phyloP scores from a whole-genome alignment of 768 basidiomycete species.

The Solioccasus polychromus region DNA sequence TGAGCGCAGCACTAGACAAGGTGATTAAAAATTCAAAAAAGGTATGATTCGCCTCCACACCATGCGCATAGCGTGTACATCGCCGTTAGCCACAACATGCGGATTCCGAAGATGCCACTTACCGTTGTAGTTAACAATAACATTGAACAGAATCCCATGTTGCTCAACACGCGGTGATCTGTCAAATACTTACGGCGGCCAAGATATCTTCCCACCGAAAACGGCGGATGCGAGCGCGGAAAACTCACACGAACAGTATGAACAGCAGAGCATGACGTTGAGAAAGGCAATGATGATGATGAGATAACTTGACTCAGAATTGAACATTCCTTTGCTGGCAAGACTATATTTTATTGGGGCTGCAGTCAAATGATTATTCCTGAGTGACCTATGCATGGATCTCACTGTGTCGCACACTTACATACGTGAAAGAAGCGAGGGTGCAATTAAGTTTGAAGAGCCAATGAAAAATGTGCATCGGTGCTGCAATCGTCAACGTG shows the following conservation, averaged over 20 bases:
- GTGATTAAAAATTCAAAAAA: too few species aligned
- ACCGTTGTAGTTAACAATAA: background rate
- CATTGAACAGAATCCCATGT: background rate
- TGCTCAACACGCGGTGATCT: background rate
- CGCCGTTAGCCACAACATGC: background rate
- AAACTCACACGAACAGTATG: background rate
- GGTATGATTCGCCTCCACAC: too few species aligned
- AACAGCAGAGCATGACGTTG: background rate
- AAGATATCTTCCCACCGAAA: background rate
- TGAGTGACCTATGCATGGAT: background rate
- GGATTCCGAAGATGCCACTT: background rate
- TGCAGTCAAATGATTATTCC: too few species aligned
- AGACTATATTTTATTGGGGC: too few species aligned
- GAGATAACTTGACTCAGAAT: background rate
- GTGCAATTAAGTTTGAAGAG: background rate
- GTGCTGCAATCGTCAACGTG: too few species aligned
- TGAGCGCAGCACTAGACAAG: background rate
- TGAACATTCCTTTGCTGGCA: too few species aligned
- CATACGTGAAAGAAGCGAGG: conserved; percentile 5
- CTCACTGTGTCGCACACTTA: background rate
- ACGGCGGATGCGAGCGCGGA: background rate
- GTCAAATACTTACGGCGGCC: background rate
- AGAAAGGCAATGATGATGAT: background rate
- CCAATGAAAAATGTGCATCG: conserved; percentile 2
- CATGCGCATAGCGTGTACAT: background rate